phyloP scores from a whole-genome alignment of 2,329 filamentous ascomycete genomes.

The Microdochium trichocladiopsis region DNA sequence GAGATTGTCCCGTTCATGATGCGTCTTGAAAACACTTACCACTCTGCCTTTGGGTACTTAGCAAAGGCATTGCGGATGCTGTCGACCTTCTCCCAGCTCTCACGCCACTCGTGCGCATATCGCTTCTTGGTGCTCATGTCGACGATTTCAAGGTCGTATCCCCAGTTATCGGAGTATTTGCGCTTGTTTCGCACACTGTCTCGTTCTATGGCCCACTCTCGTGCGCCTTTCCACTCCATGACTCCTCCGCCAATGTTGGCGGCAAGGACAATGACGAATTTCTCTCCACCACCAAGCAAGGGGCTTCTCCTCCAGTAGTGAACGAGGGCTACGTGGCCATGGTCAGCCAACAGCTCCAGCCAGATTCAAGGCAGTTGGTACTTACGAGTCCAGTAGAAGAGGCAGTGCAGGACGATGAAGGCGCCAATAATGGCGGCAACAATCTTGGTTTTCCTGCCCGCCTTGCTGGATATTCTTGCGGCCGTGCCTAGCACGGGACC shows the following conservation, averaged over 20 bases:
- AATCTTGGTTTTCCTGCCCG: constrained; percentile 60
- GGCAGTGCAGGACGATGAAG: constrained; percentile 52
- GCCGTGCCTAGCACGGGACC: constrained; percentile 36
- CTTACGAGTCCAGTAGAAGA: constrained; percentile 72
- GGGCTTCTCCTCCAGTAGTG: constrained; percentile 65
- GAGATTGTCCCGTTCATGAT: neutral
- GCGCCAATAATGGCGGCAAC: constrained; percentile 52
- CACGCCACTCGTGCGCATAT: constrained; percentile 97
- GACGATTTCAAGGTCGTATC: constrained; percentile 91
- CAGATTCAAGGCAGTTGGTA: constrained; percentile 12
- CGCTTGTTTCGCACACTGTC: constrained; percentile 95
- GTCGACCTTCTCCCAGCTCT: constrained; percentile 99
- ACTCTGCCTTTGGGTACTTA: constrained; percentile 94
- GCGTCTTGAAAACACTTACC: constrained; percentile 51
- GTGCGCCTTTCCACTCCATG: constrained; percentile 97
- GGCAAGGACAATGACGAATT: constrained; percentile 87
- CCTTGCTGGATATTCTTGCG: constrained; percentile 39
- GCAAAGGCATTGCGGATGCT: constrained; percentile 80
- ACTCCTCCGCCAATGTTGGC: constrained; percentile 95
- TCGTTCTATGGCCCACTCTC: constrained; percentile 96
- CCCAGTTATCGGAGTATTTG: constrained; percentile 80
- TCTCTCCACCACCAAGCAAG: constrained; percentile 75
- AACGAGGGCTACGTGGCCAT: constrained; percentile 33
- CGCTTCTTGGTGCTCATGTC: constrained; percentile 99
- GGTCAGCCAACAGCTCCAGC: constrained; percentile 14